Percentiles rank a stretch among this genome's conserved stretches.
Conservation (phyloP, 2,329 filamentous ascomycete species). For the Sordariomycetes sp. region DNA sequence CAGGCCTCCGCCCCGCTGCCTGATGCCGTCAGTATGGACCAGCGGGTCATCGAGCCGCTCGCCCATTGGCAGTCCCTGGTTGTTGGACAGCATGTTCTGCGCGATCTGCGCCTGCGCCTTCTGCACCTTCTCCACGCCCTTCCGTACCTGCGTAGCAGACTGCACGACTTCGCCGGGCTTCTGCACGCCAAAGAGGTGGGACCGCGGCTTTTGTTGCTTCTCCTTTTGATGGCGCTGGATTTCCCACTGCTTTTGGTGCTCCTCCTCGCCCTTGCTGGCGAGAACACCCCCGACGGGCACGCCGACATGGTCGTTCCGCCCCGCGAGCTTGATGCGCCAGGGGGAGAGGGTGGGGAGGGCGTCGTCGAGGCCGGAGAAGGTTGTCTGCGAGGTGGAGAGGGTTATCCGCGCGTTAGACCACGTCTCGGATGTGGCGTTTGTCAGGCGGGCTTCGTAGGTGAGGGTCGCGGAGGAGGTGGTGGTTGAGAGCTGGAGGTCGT, state of each 20-base stretch:
- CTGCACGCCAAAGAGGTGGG: constrained; percentile 5
- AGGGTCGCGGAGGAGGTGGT: constrained; percentile 35
- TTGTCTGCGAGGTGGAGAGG: constrained; percentile 50
- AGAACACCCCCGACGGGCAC: constrained; percentile 15
- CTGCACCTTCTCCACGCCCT: background rate
- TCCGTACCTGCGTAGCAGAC: background rate
- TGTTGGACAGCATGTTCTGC: background rate
- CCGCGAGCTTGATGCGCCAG: constrained; percentile 40
- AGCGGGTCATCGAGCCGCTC: too few species aligned
- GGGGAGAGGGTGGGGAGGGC: constrained; percentile 37
- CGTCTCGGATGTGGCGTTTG: constrained; percentile 48
- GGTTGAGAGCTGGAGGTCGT: constrained; percentile 49
- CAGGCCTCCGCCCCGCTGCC: too few species aligned
- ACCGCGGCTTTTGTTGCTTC: constrained; percentile 5
- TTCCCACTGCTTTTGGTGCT: constrained; percentile 15
- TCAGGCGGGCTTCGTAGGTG: constrained; percentile 48
- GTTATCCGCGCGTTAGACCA: constrained; percentile 48
- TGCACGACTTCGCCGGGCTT: background rate
- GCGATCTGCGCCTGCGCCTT: background rate
- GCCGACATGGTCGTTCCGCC: constrained; percentile 11
- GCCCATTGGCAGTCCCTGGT: too few species aligned
- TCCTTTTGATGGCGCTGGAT: constrained; percentile 11
- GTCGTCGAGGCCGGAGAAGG: constrained; percentile 41
- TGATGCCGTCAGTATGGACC: too few species aligned
- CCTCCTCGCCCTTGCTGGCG: constrained; percentile 23